Percentiles rank a stretch among this genome's conserved stretches.
These are phyloP conservation scores for Psilocybe cubensis DNA, from an alignment of 768 basidiomycete genomes.

Conservation along the genomic window DNA sequence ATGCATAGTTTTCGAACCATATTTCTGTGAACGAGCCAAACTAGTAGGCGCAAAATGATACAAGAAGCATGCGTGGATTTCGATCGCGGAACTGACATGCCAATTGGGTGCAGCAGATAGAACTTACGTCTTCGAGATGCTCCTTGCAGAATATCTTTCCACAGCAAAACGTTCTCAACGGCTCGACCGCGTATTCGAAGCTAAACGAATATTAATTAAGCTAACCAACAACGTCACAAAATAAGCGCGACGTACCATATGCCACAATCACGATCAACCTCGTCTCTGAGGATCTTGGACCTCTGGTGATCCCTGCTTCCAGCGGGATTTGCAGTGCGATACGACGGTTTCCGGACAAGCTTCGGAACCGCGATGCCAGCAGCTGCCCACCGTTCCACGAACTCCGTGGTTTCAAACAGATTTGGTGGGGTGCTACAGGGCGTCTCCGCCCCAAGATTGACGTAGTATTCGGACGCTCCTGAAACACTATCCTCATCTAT, in stretches of 20 bases:
- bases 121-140: constrained; percentile 33
- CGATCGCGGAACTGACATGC: too few species aligned
- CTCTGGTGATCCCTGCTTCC: constrained; percentile 15
- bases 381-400: constrained; percentile 26
- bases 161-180: constrained; percentile 34
- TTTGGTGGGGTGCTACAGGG: constrained; percentile 22
- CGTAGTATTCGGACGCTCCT: constrained; percentile 25
- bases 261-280: constrained; percentile 32
- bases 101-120: neutral
- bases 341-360: constrained; percentile 13
- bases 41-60: too few species aligned
- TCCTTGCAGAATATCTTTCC: constrained; percentile 35
- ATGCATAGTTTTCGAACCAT: too few species aligned
- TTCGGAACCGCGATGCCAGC: constrained; percentile 21
- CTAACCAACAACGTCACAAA: neutral
- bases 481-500: constrained; percentile 24
- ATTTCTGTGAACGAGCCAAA: too few species aligned
- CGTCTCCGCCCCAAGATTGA: constrained; percentile 30
- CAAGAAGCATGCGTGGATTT: too few species aligned
- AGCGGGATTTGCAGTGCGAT: constrained; percentile 9
- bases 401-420: constrained; percentile 20
- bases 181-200: constrained; percentile 35
- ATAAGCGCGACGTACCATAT: constrained; percentile 27
- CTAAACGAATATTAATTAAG: constrained; percentile 9
- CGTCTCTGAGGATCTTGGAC: constrained; percentile 1